phyloP scores from a whole-genome alignment of 2,329 filamentous ascomycete species.

The Corinectria fuckeliana region DNA sequence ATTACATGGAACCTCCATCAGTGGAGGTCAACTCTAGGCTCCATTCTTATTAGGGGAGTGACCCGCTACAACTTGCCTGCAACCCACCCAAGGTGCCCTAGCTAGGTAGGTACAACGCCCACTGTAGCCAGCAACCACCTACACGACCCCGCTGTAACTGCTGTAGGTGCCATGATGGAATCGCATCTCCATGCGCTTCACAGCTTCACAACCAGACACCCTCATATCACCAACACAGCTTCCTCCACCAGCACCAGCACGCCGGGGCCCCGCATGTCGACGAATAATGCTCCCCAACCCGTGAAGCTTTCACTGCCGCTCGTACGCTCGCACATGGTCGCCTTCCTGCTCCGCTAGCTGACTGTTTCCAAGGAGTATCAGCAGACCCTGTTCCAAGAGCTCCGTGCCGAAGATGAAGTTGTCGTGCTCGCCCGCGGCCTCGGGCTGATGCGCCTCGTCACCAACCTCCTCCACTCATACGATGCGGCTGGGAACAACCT shows the following conservation, averaged over 20 bases:
- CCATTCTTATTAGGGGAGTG: neutral
- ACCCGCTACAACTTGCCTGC: neutral
- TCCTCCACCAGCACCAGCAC: conserved; percentile 20
- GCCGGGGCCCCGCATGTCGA: conserved; percentile 54
- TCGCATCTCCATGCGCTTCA: conserved; percentile 17
- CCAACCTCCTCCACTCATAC: conserved; percentile 96
- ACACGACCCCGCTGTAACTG: neutral
- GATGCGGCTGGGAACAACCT: conserved; percentile 95
- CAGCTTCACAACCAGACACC: conserved; percentile 20
- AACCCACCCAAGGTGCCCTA: neutral
- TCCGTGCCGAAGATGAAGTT: conserved; percentile 90
- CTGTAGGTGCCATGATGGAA: neutral
- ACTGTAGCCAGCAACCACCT: too few relatives aligned
- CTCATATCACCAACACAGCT: conserved; percentile 18
- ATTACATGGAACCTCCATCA: too few relatives aligned
- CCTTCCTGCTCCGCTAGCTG: conserved; percentile 12
- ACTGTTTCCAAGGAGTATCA: conserved; percentile 75
- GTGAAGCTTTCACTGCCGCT: conserved; percentile 81
- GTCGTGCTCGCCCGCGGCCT: conserved; percentile 91
- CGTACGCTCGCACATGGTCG: conserved; percentile 30
- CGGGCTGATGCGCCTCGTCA: conserved; percentile 88
- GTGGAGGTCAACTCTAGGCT: neutral
- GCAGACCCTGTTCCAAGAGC: conserved; percentile 91
- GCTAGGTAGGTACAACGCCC: too few relatives aligned
- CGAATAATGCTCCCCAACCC: conserved; percentile 64